Evolutionary conservation across 2,329 filamentous ascomycete genomes (phyloP).

Genomic region (Calonectria pseudoturangicola): DNA sequence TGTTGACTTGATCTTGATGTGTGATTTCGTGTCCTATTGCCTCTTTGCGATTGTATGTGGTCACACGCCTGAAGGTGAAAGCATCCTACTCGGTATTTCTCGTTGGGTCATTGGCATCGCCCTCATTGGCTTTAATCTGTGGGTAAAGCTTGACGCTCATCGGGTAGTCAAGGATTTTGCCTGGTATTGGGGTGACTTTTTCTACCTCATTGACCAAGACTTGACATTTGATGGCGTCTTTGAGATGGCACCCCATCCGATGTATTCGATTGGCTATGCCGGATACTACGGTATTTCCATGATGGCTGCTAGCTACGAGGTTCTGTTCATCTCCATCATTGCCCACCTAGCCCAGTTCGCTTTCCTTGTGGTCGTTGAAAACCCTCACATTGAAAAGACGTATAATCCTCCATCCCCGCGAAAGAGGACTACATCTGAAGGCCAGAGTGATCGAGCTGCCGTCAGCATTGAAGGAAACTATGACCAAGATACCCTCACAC

Average conservation of each 20-base stretch:
- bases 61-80: constrained; percentile 83
- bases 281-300: constrained; percentile 99
- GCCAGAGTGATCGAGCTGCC: constrained; percentile 56
- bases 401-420: constrained; percentile 93
- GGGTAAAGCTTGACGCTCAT: constrained; percentile 98
- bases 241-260: constrained; percentile 98
- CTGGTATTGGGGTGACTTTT: constrained; percentile 99
- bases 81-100: constrained; percentile 78
- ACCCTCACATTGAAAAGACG: constrained; percentile 97
- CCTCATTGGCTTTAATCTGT: constrained; percentile 94
- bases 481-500: constrained; percentile 51
- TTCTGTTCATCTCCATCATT: constrained; percentile 96
- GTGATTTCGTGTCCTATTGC: constrained; percentile 97
- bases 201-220: constrained; percentile 98
- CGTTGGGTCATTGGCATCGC: constrained; percentile 87
- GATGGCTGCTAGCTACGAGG: constrained; percentile 98
- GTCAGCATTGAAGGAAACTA: constrained; percentile 50
- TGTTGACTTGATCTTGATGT: constrained; percentile 98
- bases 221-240: constrained; percentile 99
- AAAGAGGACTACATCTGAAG: constrained; percentile 66
- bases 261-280: constrained; percentile 99
- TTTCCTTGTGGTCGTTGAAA: constrained; percentile 94
- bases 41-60: constrained; percentile 94
- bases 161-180: constrained; percentile 99
- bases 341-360: constrained; percentile 96